phyloP scores from a whole-genome alignment of 129 eudicot genomes.

The Centrapalus pauciflorus region DNA sequence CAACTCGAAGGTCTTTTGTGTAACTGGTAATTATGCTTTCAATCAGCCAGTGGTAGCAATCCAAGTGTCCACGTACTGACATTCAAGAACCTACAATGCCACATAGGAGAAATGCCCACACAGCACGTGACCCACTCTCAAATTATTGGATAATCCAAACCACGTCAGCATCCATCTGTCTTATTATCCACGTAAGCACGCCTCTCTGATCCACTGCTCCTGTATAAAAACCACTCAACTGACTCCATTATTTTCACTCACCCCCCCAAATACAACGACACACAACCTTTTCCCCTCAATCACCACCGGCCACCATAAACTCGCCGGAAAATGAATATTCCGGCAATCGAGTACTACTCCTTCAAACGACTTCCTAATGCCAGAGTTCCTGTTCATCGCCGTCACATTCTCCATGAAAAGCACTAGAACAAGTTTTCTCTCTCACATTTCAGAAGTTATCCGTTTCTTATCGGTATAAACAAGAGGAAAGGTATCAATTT shows the following conservation, averaged over 20 bases:
- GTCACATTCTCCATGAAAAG: slow-evolving; percentile 59
- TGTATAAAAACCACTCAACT: slow-evolving; percentile 36
- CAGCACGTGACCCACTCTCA: slow-evolving; percentile 37
- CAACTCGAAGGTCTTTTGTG: not conserved
- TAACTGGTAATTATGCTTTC: slow-evolving; percentile 14
- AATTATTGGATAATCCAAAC: slow-evolving; percentile 33
- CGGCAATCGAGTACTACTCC: slow-evolving; percentile 26
- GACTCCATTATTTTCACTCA: slow-evolving; percentile 22
- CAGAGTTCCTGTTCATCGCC: slow-evolving; percentile 42
- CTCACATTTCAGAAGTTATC: slow-evolving; percentile 9
- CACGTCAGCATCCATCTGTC: slow-evolving; percentile 34
- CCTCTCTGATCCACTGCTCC: slow-evolving; percentile 15
- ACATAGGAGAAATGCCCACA: slow-evolving; percentile 14
- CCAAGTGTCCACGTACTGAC: slow-evolving; percentile 21
- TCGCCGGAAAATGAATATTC: slow-evolving; percentile 67
- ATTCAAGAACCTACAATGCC: slow-evolving; percentile 14
- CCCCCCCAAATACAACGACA: not conserved
- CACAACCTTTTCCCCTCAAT: not conserved
- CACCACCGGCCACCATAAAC: slow-evolving; percentile 12
- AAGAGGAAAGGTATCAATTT: slow-evolving; percentile 15
- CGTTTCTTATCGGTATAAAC: slow-evolving; percentile 6
- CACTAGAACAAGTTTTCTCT: slow-evolving; percentile 19
- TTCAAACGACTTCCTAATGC: slow-evolving; percentile 8
- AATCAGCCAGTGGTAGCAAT: slow-evolving; percentile 14
- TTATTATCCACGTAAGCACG: slow-evolving; percentile 36